Evolutionary conservation across 2,329 filamentous ascomycete genomes (phyloP).

Genomic region (Exserohilum turcica): DNA sequence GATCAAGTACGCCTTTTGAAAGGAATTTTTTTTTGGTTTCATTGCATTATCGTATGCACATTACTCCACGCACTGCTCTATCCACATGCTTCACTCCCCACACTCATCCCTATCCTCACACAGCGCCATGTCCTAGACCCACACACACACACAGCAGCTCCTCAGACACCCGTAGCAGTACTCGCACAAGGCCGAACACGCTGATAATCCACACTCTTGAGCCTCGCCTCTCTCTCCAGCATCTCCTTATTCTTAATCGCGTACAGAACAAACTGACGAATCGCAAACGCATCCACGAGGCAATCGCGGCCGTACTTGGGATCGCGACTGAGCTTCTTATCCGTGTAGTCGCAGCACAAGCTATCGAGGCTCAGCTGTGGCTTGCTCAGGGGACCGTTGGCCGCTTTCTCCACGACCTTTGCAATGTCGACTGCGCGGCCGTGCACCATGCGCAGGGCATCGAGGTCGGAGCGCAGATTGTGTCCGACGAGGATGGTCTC

Average conservation of each 20-base stretch:
- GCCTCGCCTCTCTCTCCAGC: slow-evolving; percentile 46
- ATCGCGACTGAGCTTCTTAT: slow-evolving; percentile 19
- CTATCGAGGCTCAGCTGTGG: slow-evolving; percentile 39
- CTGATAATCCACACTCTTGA: slow-evolving; percentile 36
- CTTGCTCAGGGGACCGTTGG: slow-evolving; percentile 39
- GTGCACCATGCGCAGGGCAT: slow-evolving; percentile 43
- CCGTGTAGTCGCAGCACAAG: slow-evolving; percentile 29
- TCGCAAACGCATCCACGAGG: slow-evolving; percentile 57
- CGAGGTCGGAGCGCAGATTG: slow-evolving; percentile 41
- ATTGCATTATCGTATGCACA: too few species aligned
- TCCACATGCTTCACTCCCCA: too few species aligned
- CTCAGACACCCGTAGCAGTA: neutral
- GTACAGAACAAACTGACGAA: slow-evolving; percentile 56
- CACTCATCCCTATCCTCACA: too few species aligned
- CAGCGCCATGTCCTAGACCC: too few species aligned
- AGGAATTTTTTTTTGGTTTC: too few species aligned
- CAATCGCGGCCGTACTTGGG: slow-evolving; percentile 51
- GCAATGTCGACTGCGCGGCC: slow-evolving; percentile 41
- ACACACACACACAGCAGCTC: neutral
- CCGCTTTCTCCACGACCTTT: slow-evolving; percentile 42
- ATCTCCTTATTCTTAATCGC: slow-evolving; percentile 49
- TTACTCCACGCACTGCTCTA: too few species aligned
- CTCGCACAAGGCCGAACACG: slow-evolving; percentile 1
- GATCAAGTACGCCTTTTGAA: too few species aligned
- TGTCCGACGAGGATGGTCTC: slow-evolving; percentile 44